Percentiles rank a stretch among this genome's conserved stretches.
These are phyloP conservation scores for Sicyos edulis DNA, from an alignment of 306 rosid species.

Conservation along the genomic window DNA sequence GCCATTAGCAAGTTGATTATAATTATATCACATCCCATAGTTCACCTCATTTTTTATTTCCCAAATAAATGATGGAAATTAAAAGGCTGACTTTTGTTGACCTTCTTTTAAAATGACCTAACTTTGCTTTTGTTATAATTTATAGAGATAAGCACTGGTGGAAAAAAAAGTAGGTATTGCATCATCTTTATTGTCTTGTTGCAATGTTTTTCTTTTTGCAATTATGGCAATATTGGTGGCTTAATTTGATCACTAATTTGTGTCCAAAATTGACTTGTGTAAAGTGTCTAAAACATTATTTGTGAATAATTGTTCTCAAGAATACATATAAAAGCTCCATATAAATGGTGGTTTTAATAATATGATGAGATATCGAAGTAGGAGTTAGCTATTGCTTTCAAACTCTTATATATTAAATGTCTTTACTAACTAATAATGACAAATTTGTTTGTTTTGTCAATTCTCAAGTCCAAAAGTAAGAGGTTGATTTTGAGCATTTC, in stretches of 20 bases:
- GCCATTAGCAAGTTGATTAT: background rate
- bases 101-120: background rate
- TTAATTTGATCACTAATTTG: background rate
- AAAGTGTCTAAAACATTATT: too few species aligned
- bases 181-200: conserved; percentile 8
- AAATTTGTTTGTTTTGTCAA: background rate
- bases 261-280: background rate
- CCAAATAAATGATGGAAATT: background rate
- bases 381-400: background rate
- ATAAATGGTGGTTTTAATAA: background rate
- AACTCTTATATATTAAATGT: background rate
- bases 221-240: background rate
- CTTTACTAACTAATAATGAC: background rate
- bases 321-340: too few species aligned
- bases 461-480: background rate
- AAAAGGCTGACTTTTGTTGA: conserved; percentile 5
- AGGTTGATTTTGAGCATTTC: background rate
- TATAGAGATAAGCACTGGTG: background rate
- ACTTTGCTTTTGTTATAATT: background rate
- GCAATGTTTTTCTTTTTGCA: background rate
- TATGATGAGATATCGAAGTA: background rate
- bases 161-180: conserved; percentile 1
- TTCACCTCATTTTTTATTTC: background rate
- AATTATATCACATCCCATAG: background rate
- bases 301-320: background rate